A percentile compares a stretch with the other conserved stretches of the same genome.
These are phyloP conservation scores for Graphilbum fragrans DNA, from an alignment of 2,329 filamentous ascomycete species.

Conservation along the genomic window DNA sequence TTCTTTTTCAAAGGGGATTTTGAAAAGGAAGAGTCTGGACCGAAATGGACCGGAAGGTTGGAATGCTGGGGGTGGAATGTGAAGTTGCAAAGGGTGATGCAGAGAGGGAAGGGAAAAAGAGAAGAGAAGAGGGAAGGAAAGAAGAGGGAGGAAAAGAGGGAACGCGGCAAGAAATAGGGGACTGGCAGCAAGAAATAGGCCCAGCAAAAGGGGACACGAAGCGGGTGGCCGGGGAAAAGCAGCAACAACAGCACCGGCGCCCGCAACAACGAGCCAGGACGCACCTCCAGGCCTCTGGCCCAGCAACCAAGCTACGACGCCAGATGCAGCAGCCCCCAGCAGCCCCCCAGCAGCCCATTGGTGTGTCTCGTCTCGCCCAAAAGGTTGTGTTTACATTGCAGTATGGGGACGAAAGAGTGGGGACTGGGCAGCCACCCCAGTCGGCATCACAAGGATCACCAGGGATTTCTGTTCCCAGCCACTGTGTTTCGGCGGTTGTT, in stretches of 20 bases:
- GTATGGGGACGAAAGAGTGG: too few species aligned
- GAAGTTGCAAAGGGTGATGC: conserved; percentile 11
- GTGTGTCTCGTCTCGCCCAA: too few species aligned
- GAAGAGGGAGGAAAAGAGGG: conserved; percentile 4
- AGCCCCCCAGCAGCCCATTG: too few species aligned
- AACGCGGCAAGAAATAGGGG: conserved; percentile 9
- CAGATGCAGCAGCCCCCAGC: too few species aligned
- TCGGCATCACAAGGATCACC: too few species aligned
- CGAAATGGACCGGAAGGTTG: background rate
- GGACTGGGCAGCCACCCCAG: too few species aligned
- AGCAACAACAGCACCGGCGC: conserved; percentile 5
- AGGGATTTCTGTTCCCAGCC: too few species aligned
- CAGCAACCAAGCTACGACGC: background rate
- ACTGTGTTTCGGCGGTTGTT: too few species aligned
- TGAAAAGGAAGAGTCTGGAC: background rate
- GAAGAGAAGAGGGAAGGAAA: conserved; percentile 6
- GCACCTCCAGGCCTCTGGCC: too few species aligned
- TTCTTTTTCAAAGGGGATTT: conserved; percentile 30
- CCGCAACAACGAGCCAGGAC: too few species aligned
- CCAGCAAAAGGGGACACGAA: background rate
- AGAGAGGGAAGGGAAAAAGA: conserved; percentile 14
- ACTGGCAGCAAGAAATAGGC: conserved; percentile 2
- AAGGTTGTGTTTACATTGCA: too few species aligned
- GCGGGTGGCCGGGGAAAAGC: conserved; percentile 1
- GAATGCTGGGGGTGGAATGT: background rate